A percentile compares a stretch with the other conserved stretches of the same genome.
These are phyloP conservation scores for Calendula officinalis DNA, from an alignment of 129 eudicot genomes.

Conservation along the genomic window DNA sequence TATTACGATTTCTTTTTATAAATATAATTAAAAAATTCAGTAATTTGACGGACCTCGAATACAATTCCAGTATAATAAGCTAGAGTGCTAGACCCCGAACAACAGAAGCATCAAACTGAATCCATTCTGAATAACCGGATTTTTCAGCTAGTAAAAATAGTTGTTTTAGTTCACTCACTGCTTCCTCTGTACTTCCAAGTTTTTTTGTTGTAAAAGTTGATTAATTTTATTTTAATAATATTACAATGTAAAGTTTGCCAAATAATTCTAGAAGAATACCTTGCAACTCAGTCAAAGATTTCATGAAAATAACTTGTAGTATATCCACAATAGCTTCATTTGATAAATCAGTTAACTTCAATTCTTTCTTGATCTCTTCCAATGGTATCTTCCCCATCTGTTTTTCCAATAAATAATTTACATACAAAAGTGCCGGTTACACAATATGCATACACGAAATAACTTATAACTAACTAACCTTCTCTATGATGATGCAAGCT, in stretches of 20 bases:
- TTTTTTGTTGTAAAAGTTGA: slow-evolving; percentile 43
- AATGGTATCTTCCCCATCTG: slow-evolving; percentile 82
- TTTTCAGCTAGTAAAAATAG: slow-evolving; percentile 87
- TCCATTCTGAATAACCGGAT: slow-evolving; percentile 84
- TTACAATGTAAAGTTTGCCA: too few species aligned
- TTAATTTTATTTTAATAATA: too few species aligned
- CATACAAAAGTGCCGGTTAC: not conserved
- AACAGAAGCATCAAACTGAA: slow-evolving; percentile 76
- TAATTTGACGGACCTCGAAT: slow-evolving; percentile 53
- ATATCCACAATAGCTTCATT: too few species aligned
- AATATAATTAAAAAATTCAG: too few species aligned
- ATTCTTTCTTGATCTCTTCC: slow-evolving; percentile 3
- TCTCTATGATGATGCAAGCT: slow-evolving; percentile 82
- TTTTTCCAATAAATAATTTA: slow-evolving; percentile 1
- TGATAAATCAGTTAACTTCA: too few species aligned
- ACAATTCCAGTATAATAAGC: slow-evolving; percentile 95
- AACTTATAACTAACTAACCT: slow-evolving; percentile 45
- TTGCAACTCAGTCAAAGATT: too few species aligned
- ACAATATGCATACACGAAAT: too few species aligned
- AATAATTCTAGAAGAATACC: too few species aligned
- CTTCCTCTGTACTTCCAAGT: slow-evolving; percentile 83
- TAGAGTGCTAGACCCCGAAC: slow-evolving; percentile 33
- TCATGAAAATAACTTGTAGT: too few species aligned
- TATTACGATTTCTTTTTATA: too few species aligned
- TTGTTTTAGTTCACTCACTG: slow-evolving; percentile 64